Conservation (phyloP, 176 grass and related monocot genomes). For the Bromus sterilis region DNA sequence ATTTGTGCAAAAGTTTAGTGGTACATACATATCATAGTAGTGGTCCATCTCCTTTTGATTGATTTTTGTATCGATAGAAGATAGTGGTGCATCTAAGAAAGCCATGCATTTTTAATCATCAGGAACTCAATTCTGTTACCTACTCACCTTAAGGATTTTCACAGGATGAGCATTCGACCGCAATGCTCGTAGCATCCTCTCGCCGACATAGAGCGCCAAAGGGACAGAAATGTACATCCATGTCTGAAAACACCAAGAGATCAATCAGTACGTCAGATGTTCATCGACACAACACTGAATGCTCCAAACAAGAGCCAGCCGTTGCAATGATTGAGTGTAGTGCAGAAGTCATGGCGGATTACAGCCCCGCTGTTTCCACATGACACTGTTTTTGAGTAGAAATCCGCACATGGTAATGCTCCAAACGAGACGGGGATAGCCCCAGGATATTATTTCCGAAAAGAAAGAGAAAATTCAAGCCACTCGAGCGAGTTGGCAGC, state of each 20-base stretch:
- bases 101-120: neutral
- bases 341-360: neutral
- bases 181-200: conserved; percentile 67
- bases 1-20: neutral
- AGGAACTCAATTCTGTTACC: neutral
- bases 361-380: conserved; percentile 1
- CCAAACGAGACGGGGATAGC: conserved; percentile 1
- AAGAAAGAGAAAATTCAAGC: neutral
- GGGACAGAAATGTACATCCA: conserved; percentile 99
- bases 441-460: neutral
- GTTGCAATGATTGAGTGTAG: neutral
- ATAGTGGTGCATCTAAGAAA: neutral
- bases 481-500: conserved; percentile 19
- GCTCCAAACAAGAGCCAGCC: neutral
- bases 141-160: conserved; percentile 82
- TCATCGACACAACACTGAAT: neutral
- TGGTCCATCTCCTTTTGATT: neutral
- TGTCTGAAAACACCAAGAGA: conserved; percentile 54
- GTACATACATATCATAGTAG: neutral
- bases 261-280: neutral
- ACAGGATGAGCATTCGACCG: conserved; percentile 85
- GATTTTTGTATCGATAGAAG: neutral
- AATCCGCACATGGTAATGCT: conserved; percentile 18
- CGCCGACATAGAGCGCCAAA: conserved; percentile 66
- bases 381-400: neutral